Conservation (phyloP, 2,329 filamentous ascomycete species). For the Curvularia sp. region DNA sequence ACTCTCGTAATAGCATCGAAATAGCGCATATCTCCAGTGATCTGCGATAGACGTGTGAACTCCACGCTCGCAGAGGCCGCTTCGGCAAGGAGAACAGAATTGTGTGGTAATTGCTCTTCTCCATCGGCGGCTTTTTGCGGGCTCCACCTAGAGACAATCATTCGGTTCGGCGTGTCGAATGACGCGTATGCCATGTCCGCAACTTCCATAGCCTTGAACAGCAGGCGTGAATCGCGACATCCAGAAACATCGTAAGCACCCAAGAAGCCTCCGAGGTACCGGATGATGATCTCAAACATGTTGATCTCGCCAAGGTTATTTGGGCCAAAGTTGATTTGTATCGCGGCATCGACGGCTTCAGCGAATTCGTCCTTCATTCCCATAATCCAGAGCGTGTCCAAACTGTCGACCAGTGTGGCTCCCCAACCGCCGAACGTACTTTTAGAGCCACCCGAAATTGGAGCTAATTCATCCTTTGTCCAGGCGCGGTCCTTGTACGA, state of each 20-base stretch:
- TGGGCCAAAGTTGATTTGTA: constrained; percentile 52
- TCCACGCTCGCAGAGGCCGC: constrained; percentile 56
- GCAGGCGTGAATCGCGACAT: constrained; percentile 66
- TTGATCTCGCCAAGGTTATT: constrained; percentile 52
- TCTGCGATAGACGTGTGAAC: constrained; percentile 55
- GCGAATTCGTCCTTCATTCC: constrained; percentile 55
- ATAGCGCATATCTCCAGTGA: constrained; percentile 55
- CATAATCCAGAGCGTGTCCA: constrained; percentile 59
- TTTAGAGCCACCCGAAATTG: constrained; percentile 49
- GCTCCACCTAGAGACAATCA: constrained; percentile 68
- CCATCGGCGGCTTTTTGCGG: constrained; percentile 47
- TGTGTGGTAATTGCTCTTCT: constrained; percentile 48
- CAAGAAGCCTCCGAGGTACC: constrained; percentile 86
- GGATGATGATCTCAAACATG: constrained; percentile 64
- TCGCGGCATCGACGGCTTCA: constrained; percentile 52
- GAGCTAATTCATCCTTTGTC: constrained; percentile 57
- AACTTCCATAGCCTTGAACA: constrained; percentile 80
- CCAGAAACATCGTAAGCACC: constrained; percentile 87
- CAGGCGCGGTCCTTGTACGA: constrained; percentile 61
- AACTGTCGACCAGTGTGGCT: constrained; percentile 54
- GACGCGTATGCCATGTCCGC: constrained; percentile 80
- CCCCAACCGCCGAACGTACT: constrained; percentile 57
- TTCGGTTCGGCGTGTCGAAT: constrained; percentile 91
- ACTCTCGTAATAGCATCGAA: constrained; percentile 57
- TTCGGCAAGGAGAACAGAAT: constrained; percentile 54